Evolutionary conservation across 2,329 filamentous ascomycete genomes (phyloP).

Genomic region (Lachnellula occidentalis): DNA sequence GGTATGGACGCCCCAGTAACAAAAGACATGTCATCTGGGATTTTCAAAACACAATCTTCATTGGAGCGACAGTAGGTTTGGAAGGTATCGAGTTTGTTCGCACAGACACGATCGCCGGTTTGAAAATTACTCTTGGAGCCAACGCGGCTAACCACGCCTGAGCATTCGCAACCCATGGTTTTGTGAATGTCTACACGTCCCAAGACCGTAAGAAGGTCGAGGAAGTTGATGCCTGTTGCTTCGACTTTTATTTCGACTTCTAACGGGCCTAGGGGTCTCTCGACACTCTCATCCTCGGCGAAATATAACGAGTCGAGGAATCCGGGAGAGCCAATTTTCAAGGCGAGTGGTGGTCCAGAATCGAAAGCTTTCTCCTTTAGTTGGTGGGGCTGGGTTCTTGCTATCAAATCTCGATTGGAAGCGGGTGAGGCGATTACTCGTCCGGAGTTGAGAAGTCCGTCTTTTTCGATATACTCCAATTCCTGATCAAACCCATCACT

Average conservation of each 20-base stretch:
- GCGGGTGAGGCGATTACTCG: too few relatives aligned
- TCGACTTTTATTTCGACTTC: slow-evolving; percentile 9
- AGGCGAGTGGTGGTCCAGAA: too few relatives aligned
- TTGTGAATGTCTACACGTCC: slow-evolving; percentile 14
- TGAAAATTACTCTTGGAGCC: background rate
- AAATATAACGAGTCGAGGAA: slow-evolving; percentile 14
- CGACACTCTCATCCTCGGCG: background rate
- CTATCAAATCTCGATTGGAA: too few relatives aligned
- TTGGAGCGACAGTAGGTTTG: slow-evolving; percentile 5
- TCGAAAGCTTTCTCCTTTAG: too few relatives aligned
- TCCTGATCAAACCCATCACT: too few relatives aligned
- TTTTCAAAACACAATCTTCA: slow-evolving; percentile 1
- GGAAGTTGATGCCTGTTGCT: slow-evolving; percentile 8
- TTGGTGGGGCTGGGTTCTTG: too few relatives aligned
- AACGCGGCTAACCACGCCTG: background rate
- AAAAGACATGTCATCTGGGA: slow-evolving; percentile 10
- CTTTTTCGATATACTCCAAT: too few relatives aligned
- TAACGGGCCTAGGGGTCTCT: background rate
- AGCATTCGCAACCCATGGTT: slow-evolving; percentile 5
- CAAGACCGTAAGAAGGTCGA: slow-evolving; percentile 17
- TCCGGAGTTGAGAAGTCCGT: too few relatives aligned
- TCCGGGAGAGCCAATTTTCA: background rate
- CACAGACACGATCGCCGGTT: slow-evolving; percentile 7
- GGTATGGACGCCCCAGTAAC: slow-evolving; percentile 16
- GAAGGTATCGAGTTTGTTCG: slow-evolving; percentile 17